Base-by-base conservation (phyloP, 2,329 filamentous ascomycete species). In the Neopestalotiopsis rosae region DNA sequence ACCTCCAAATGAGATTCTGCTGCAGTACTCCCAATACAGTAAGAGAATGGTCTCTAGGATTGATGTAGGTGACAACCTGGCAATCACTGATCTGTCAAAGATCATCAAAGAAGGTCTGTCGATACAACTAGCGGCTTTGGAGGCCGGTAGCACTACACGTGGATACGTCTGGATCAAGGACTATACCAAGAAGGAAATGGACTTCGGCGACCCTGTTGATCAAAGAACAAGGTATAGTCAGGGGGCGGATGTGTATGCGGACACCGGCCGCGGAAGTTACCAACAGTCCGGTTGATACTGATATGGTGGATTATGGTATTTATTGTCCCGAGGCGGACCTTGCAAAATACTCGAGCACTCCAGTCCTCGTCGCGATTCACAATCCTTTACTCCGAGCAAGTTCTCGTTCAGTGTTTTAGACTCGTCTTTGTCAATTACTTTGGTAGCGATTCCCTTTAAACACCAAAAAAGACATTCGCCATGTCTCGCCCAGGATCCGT, bases 401-500 rank as follows among this genome's bases (percentile, higher is more conserved):
- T n/a, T 24, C 45, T n/a, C 7, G 45, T 52, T 20, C 20, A 9
- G 17, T 20, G 45, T 4, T 20, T 52, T 17, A 17, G 17, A 52
- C 9, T 52, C 45, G 45, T 52, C 45, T 17, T 12, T 52, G 45
- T 52, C 45, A 52, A 24, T 24, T 52, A n/a, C 24, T 10, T 52
- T 52, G 45, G 45, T n/a, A 52, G 34, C 45, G n/a, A n/a, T 20
- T 9, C n/a, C n/a, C 45, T n/a, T 24, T 5, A 52, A 52, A 24
- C 45, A 52, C 45, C 45, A 52, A 38, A 52, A n/a, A 52, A 20
- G 59, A 40, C 12, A 40, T n/a, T 34, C 30, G 34, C 32, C 30
- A 73, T 73, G 73, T 59, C 73, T 66, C 71, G 70, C 59, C 68
- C 71, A 30, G 66, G 72, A 57, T 73, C 66, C 68, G 63, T 71